These are phyloP conservation scores for Fusarium sp. DNA, from an alignment of 2,329 filamentous ascomycete species.

Conservation along the genomic window DNA sequence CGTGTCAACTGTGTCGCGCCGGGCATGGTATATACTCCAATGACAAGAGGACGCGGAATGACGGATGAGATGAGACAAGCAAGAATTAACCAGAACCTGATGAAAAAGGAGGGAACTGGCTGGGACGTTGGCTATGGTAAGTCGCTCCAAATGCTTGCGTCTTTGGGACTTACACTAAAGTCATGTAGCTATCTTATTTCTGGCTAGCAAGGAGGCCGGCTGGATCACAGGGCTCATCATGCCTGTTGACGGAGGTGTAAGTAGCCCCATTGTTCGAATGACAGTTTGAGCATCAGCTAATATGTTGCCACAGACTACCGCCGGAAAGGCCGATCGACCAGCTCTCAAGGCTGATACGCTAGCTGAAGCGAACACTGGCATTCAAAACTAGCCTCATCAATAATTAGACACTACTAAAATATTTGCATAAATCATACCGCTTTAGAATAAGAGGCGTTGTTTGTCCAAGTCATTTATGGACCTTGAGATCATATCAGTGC, in stretches of 20 bases:
- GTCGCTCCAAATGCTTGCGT: neutral
- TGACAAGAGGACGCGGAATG: constrained; percentile 6
- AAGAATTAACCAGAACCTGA: constrained; percentile 6
- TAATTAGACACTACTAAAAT: too few species aligned
- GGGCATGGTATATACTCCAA: constrained; percentile 4
- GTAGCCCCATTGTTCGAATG: neutral
- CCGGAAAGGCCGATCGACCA: constrained; percentile 1
- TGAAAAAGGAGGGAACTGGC: constrained; percentile 10
- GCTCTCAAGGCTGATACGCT: neutral
- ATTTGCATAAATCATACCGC: too few species aligned
- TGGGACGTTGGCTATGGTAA: constrained; percentile 7
- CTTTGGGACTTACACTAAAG: neutral
- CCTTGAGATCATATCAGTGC: neutral
- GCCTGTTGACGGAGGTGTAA: constrained; percentile 5
- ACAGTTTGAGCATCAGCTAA: neutral
- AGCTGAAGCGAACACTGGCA: neutral
- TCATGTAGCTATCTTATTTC: neutral
- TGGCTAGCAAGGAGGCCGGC: neutral
- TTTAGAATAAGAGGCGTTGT: too few species aligned
- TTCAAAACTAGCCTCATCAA: neutral
- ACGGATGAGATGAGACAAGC: constrained; percentile 10
- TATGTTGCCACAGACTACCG: neutral
- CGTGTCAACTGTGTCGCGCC: constrained; percentile 2
- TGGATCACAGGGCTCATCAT: constrained; percentile 8
- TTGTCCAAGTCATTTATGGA: neutral